Conservation (phyloP, 768 basidiomycete species). For the Exsudoporus frostii region DNA sequence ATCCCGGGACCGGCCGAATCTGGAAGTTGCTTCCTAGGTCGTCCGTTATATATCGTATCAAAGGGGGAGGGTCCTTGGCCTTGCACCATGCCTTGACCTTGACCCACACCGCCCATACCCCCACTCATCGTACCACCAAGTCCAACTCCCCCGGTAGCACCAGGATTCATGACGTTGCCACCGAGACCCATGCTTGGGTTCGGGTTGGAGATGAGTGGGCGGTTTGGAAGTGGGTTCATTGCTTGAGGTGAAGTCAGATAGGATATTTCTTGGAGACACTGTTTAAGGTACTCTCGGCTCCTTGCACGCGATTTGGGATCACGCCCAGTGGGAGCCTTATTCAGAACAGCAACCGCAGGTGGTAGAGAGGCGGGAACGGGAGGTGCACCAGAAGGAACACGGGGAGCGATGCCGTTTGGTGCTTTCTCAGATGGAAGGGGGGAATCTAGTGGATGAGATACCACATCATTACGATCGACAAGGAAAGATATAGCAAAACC, state of each 20-base stretch:
- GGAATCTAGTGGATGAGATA: conserved; percentile 51
- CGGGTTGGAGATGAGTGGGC: conserved; percentile 64
- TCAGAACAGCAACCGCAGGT: conserved; percentile 46
- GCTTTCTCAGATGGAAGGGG: conserved; percentile 68
- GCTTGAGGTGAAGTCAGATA: conserved; percentile 97
- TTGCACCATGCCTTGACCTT: conserved; percentile 20
- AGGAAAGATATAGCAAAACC: background rate
- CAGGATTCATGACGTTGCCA: conserved; percentile 20
- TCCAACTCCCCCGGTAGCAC: conserved; percentile 13
- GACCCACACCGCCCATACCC: conserved; percentile 11
- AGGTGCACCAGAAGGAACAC: conserved; percentile 54
- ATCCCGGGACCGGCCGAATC: conserved; percentile 44
- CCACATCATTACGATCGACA: background rate
- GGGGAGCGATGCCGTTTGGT: conserved; percentile 56
- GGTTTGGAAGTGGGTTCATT: conserved; percentile 92
- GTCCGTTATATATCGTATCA: conserved; percentile 74
- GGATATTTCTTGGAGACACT: conserved; percentile 98
- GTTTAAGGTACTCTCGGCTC: conserved; percentile 95
- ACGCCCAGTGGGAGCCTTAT: conserved; percentile 74
- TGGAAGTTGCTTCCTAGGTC: conserved; percentile 77
- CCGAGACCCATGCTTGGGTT: conserved; percentile 22
- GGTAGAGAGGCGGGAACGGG: conserved; percentile 19
- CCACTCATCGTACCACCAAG: conserved; percentile 8
- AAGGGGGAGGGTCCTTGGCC: conserved; percentile 45
- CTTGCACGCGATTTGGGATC: conserved; percentile 96